Conservation (phyloP, 176 grass and related monocot species). For the Oryza glumipatula region DNA sequence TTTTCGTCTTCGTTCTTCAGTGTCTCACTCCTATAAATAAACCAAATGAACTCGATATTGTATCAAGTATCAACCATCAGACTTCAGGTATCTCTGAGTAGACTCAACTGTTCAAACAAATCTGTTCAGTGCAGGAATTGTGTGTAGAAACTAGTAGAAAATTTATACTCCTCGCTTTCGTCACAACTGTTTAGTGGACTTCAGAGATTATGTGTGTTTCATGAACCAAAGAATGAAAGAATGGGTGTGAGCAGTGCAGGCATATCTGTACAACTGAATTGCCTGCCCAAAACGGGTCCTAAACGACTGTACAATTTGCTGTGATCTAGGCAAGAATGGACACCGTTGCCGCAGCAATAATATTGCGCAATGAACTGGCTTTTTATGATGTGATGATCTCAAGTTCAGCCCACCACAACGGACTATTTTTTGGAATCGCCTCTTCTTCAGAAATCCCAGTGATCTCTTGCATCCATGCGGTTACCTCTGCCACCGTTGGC, state of each 20-base stretch:
- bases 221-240: slow-evolving; percentile 48
- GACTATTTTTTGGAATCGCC: slow-evolving; percentile 52
- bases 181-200: slow-evolving; percentile 16
- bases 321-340: background rate
- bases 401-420: slow-evolving; percentile 91
- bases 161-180: background rate
- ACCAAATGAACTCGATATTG: background rate
- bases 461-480: slow-evolving; percentile 63
- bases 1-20: background rate
- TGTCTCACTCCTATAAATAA: background rate
- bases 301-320: slow-evolving; percentile 42
- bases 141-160: background rate
- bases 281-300: slow-evolving; percentile 8
- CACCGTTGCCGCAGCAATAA: background rate
- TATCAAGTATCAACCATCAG: background rate
- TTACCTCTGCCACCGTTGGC: slow-evolving; percentile 57
- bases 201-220: background rate
- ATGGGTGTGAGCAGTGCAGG: slow-evolving; percentile 2
- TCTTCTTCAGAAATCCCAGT: slow-evolving; percentile 61
- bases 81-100: background rate
- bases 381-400: slow-evolving; percentile 66
- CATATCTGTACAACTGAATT: slow-evolving; percentile 39
- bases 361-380: background rate
- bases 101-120: background rate
- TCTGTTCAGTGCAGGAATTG: background rate